These are phyloP conservation scores for Chlamydomonas applanata DNA, from an alignment of 139 green algal species.

Conservation along the genomic window DNA sequence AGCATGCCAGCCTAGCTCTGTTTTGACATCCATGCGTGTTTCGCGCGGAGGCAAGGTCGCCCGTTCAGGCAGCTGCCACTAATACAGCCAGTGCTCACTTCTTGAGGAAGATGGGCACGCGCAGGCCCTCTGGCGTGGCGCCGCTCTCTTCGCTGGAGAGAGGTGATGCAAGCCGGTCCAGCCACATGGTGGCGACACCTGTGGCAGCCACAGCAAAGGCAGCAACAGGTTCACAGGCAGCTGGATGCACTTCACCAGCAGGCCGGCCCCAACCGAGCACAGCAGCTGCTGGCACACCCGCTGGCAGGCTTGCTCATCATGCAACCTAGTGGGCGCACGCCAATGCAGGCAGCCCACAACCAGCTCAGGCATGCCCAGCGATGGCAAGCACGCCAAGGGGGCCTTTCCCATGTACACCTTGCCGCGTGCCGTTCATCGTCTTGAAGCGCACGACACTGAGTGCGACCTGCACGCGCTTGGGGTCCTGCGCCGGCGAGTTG, in stretches of 20 bases:
- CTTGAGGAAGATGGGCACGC: slow-evolving; percentile 37
- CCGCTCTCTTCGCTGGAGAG: not conserved
- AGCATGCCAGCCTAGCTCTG: too few species aligned
- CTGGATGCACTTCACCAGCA: too few species aligned
- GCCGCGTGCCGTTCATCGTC: slow-evolving; percentile 41
- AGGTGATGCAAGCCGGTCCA: slow-evolving; percentile 53
- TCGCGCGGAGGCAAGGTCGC: too few species aligned
- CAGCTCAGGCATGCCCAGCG: not conserved
- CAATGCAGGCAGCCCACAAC: slow-evolving; percentile 32
- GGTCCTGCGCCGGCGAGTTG: slow-evolving; percentile 13
- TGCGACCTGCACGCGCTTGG: slow-evolving; percentile 51
- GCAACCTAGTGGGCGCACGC: too few species aligned
- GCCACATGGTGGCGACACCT: slow-evolving; percentile 83
- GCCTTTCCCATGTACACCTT: too few species aligned
- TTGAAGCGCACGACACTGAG: slow-evolving; percentile 75
- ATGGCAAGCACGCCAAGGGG: too few species aligned
- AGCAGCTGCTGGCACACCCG: too few species aligned
- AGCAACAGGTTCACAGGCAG: too few species aligned
- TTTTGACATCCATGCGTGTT: not conserved
- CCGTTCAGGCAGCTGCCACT: too few species aligned
- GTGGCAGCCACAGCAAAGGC: too few species aligned
- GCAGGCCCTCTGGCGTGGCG: not conserved
- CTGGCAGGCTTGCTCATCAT: too few species aligned
- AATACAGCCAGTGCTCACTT: not conserved
- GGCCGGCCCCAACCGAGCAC: too few species aligned